A percentile compares a stretch with the other conserved stretches of the same genome.
These are phyloP conservation scores for Pilatotrama ljubarskyi DNA, from an alignment of 768 basidiomycete species.

Conservation along the genomic window DNA sequence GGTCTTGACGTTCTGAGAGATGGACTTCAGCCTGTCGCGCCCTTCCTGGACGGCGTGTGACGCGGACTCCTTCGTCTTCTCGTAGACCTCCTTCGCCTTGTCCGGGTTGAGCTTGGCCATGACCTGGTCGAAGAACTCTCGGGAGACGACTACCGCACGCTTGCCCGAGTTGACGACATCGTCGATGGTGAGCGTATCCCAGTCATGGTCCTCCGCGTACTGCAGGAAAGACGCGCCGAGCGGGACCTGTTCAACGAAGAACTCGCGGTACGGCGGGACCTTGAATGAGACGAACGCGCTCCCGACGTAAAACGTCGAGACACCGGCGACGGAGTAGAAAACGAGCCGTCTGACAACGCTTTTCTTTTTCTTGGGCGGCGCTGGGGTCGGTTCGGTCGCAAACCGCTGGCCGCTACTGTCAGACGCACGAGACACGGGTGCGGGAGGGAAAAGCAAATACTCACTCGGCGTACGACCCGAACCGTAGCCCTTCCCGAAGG, in stretches of 20 bases:
- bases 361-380: slow-evolving; percentile 53
- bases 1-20: slow-evolving; percentile 50
- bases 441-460: slow-evolving; percentile 26
- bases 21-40: slow-evolving; percentile 46
- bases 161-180: slow-evolving; percentile 56
- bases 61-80: slow-evolving; percentile 36
- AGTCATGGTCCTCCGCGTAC: slow-evolving; percentile 75
- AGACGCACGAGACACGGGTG: slow-evolving; percentile 1
- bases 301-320: slow-evolving; percentile 78
- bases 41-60: slow-evolving; percentile 43
- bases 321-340: slow-evolving; percentile 64
- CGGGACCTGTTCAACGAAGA: slow-evolving; percentile 82
- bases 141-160: slow-evolving; percentile 50
- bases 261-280: slow-evolving; percentile 77
- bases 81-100: slow-evolving; percentile 35
- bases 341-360: slow-evolving; percentile 59
- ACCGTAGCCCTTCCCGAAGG: slow-evolving; percentile 46
- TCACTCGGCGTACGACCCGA: slow-evolving; percentile 61
- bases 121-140: slow-evolving; percentile 45
- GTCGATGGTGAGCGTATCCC: slow-evolving; percentile 72
- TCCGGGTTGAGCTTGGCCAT: slow-evolving; percentile 21
- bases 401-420: slow-evolving; percentile 49
- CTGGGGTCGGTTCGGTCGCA: slow-evolving; percentile 53
- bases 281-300: slow-evolving; percentile 80
- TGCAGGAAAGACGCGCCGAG: slow-evolving; percentile 76